These are phyloP conservation scores for Colletotrichum phormii DNA, from an alignment of 2,329 filamentous ascomycete genomes.

Conservation along the genomic window DNA sequence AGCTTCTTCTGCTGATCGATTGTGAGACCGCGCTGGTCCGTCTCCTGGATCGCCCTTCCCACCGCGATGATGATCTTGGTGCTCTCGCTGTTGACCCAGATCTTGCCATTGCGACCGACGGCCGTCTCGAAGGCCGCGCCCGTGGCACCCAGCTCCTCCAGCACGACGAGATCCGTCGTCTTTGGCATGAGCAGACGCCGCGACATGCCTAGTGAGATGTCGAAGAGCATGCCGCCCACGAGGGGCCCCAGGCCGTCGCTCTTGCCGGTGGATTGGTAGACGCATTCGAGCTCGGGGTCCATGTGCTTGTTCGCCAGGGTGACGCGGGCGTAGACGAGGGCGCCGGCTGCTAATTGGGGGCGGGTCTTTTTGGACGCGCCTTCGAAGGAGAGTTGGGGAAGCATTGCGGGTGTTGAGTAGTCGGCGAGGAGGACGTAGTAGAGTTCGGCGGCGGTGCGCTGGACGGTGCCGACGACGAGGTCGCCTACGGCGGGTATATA, in stretches of 20 bases:
- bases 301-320: conserved; percentile 82
- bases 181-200: conserved; percentile 78
- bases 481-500: conserved; percentile 86
- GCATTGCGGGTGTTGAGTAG: conserved; percentile 72
- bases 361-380: conserved; percentile 91
- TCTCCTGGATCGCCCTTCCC: conserved; percentile 80
- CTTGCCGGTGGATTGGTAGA: conserved; percentile 87
- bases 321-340: conserved; percentile 90
- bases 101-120: conserved; percentile 89
- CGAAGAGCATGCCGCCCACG: conserved; percentile 86
- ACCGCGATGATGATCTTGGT: conserved; percentile 80
- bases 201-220: conserved; percentile 84
- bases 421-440: conserved; percentile 84
- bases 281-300: conserved; percentile 91
- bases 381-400: conserved; percentile 94
- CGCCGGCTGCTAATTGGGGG: conserved; percentile 78
- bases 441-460: conserved; percentile 78
- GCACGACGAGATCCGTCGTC: conserved; percentile 72
- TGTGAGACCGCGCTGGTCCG: conserved; percentile 75
- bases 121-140: conserved; percentile 93
- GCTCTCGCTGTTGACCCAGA: conserved; percentile 89
- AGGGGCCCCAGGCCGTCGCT: conserved; percentile 88
- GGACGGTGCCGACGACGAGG: conserved; percentile 87
- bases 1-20: conserved; percentile 77
- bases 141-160: conserved; percentile 81